Evolutionary conservation across 2,329 filamentous ascomycete genomes (phyloP).

Genomic region (Stagonosporopsis tanaceti): DNA sequence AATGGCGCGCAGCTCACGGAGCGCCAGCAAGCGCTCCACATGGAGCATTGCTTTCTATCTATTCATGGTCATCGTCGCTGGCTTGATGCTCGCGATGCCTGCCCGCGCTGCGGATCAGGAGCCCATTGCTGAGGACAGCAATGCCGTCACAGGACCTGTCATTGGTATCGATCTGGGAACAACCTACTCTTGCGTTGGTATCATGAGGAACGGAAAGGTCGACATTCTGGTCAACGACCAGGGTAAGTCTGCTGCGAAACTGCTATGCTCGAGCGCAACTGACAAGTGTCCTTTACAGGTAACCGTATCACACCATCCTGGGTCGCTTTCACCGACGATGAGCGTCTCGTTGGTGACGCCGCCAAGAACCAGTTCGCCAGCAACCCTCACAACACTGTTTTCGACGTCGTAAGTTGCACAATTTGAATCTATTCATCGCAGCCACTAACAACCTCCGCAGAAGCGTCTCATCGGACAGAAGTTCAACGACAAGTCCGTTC

Average conservation of each 20-base stretch:
- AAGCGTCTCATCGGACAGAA: constrained; percentile 63
- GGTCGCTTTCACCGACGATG: constrained; percentile 95
- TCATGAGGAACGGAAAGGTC: constrained; percentile 60
- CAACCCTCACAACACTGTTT: constrained; percentile 60
- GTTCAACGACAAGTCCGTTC: constrained; percentile 71
- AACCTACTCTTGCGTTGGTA: constrained; percentile 92
- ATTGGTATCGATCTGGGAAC: constrained; percentile 93
- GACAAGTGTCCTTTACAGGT: constrained; percentile 41
- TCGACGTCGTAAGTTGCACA: constrained; percentile 49
- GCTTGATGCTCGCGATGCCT: constrained; percentile 81
- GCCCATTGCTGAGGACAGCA: constrained; percentile 66
- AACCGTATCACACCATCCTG: constrained; percentile 69
- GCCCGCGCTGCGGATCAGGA: constrained; percentile 77
- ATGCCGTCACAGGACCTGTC: constrained; percentile 55
- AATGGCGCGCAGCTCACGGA: constrained; percentile 68
- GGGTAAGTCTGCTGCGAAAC: constrained; percentile 34
- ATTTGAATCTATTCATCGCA: background rate
- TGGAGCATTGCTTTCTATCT: constrained; percentile 93
- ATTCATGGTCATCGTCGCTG: constrained; percentile 83
- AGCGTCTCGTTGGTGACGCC: constrained; percentile 95
- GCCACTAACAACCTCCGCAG: constrained; percentile 45
- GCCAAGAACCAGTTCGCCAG: constrained; percentile 58
- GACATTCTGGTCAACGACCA: constrained; percentile 56
- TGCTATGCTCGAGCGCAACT: constrained; percentile 20
- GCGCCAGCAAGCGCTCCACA: constrained; percentile 76